A percentile compares a stretch with the other conserved stretches of the same genome.
Evolutionary conservation across 2,329 filamentous ascomycete genomes (phyloP).

Genomic region (Mycosphaerella sp.): DNA sequence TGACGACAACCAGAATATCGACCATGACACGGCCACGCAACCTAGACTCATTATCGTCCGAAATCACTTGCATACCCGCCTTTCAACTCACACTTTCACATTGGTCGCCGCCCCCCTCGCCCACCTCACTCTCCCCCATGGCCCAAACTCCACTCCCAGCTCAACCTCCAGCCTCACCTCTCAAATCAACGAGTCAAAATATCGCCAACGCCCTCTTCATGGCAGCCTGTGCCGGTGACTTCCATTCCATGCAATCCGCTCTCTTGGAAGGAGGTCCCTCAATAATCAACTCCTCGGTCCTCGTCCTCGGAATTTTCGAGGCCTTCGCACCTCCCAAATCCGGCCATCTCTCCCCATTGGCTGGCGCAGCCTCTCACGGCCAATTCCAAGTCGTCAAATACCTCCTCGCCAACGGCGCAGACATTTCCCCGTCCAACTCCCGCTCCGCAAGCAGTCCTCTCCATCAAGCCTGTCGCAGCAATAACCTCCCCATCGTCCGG

Average conservation of each 20-base stretch:
- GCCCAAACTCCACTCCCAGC: constrained; percentile 10
- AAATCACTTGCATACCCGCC: constrained; percentile 13
- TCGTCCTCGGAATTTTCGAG: constrained; percentile 29
- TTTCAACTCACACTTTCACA: constrained; percentile 27
- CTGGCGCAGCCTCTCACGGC: constrained; percentile 29
- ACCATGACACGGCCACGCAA: constrained; percentile 16
- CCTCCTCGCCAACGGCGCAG: constrained; percentile 27
- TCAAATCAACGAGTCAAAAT: constrained; percentile 5
- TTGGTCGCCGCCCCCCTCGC: constrained; percentile 32
- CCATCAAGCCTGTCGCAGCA: constrained; percentile 28
- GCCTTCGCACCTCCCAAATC: constrained; percentile 32
- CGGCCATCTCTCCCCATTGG: constrained; percentile 29
- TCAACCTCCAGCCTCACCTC: constrained; percentile 11
- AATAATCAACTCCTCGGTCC: constrained; percentile 22
- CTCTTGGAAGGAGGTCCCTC: constrained; percentile 25
- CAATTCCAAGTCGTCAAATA: constrained; percentile 26
- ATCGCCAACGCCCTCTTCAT: constrained; percentile 26
- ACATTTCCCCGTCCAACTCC: constrained; percentile 26
- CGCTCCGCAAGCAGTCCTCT: constrained; percentile 29
- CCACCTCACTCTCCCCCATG: constrained; percentile 25
- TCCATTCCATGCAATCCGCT: constrained; percentile 25
- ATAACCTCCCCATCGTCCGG: constrained; percentile 26
- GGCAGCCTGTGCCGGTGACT: constrained; percentile 29
- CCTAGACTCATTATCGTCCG: constrained; percentile 17
- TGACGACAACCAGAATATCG: background rate